Evolutionary conservation across 2,329 filamentous ascomycete genomes (phyloP).

Genomic region (Fusarium euwallaceae): DNA sequence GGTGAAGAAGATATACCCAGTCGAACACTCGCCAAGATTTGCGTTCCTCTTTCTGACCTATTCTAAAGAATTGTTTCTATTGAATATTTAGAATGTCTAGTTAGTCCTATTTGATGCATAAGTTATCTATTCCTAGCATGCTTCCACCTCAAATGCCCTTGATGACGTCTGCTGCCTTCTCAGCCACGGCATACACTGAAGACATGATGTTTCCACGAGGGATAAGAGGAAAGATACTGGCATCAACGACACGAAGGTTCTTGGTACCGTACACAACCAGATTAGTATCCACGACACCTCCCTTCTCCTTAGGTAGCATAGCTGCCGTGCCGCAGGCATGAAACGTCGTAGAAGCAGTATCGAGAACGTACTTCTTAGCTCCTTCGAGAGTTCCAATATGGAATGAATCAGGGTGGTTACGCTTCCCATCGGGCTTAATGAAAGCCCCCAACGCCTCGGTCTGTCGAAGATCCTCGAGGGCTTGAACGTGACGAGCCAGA

Average conservation of each 20-base stretch:
- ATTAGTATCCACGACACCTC: neutral
- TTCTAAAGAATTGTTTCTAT: neutral
- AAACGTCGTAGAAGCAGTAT: neutral
- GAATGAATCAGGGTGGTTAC: neutral
- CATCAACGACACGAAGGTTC: neutral
- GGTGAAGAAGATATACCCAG: neutral
- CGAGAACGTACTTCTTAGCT: neutral
- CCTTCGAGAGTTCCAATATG: neutral
- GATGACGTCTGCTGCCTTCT: conserved; percentile 6
- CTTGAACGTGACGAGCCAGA: neutral
- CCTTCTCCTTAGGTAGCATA: neutral
- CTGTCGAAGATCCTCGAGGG: neutral
- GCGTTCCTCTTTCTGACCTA: neutral
- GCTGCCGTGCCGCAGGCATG: neutral
- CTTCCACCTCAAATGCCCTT: neutral
- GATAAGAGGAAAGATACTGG: neutral
- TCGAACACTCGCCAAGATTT: neutral
- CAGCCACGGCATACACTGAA: conserved; percentile 6
- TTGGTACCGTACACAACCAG: neutral
- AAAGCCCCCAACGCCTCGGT: neutral
- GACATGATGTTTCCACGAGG: conserved; percentile 3
- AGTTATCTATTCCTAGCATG: neutral
- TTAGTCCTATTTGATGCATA: neutral
- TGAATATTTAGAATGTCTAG: neutral
- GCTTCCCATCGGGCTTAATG: neutral